Base-by-base conservation (phyloP, 2,329 filamentous ascomycete genomes). In the Xenoacremonium recifei region DNA sequence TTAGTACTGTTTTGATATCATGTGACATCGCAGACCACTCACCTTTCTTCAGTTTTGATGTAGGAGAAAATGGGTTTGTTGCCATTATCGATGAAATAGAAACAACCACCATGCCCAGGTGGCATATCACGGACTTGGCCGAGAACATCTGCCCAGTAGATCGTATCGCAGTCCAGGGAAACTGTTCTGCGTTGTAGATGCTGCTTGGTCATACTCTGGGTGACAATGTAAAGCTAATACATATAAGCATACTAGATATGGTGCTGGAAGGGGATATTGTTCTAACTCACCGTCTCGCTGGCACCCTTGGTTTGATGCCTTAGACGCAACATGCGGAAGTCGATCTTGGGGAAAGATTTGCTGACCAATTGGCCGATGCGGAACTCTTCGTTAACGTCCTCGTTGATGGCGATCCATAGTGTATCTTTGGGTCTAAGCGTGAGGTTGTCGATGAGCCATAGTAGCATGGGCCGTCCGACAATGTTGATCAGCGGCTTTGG, bases 401-500 rank as follows among this genome's bases (percentile, higher is more conserved):
- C 54, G 46, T 59, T 60, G 37, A 60, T 45, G 40, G 57, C 58
- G 44, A 60, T 56, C 57, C 56, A 61, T 17, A 60, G 36, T n/a
- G 57, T 58, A 44, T 61, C 57, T 23, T 45, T 44, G 10, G 42
- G 37, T 37, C 45, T 35, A 27, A 61, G 40, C 37, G 47, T 55
- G 4, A 61, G 45, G 40, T 54, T 57, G 35, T 60, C 58, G 29
- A 61, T 54, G n/a, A 61, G 43, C 57, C 58, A 60, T 20, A 59
- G 39, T 31, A 61, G 49, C 58, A 61, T 61, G 6, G 58, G 58
- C 17, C 54, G 53, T 21, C 59, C 59, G 19, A 61, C 56, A 19
- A 62, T 60, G 47, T 62, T 62, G 50, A 62, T 61, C 13, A 62
- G 47, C 4, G 59, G 59, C 39, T 62, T 61, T 6, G 59, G 59